phyloP scores from a whole-genome alignment of 352 stramenopile species.

The Albugo laibachii region DNA sequence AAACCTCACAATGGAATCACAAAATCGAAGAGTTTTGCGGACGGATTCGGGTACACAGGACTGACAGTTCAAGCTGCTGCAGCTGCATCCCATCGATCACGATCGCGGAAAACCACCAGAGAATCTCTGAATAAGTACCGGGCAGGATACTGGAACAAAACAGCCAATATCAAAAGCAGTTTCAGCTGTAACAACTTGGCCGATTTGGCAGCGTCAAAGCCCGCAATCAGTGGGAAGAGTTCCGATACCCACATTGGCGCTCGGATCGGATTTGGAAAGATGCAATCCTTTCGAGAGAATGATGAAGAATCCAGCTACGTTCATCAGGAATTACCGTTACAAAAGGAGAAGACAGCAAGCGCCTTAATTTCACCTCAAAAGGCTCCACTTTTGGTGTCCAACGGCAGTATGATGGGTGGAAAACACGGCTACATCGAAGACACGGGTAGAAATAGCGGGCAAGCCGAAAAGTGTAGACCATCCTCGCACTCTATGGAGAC shows the following conservation, averaged over 20 bases:
- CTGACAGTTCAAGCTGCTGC: slow-evolving; percentile 40
- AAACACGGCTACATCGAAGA: too few species aligned
- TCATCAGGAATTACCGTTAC: too few species aligned
- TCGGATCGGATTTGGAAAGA: too few species aligned
- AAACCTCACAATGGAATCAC: slow-evolving; percentile 10
- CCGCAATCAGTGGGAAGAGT: slow-evolving; percentile 8
- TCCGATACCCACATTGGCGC: background rate
- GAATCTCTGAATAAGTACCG: slow-evolving; percentile 24
- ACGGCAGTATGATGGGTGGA: too few species aligned
- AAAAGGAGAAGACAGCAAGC: too few species aligned
- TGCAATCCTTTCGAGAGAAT: too few species aligned
- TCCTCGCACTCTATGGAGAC: too few species aligned
- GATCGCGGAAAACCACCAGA: slow-evolving; percentile 16
- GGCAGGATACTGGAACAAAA: slow-evolving; percentile 46
- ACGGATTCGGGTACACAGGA: slow-evolving; percentile 25
- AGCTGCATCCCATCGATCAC: slow-evolving; percentile 37
- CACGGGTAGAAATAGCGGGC: too few species aligned
- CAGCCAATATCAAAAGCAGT: slow-evolving; percentile 55
- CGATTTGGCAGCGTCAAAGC: slow-evolving; percentile 31
- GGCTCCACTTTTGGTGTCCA: too few species aligned
- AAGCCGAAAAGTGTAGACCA: too few species aligned
- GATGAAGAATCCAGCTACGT: too few species aligned
- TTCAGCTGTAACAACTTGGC: slow-evolving; percentile 66
- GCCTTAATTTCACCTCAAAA: too few species aligned
- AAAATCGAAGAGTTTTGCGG: slow-evolving; percentile 42